These are phyloP conservation scores for slime mould (Dictyostelium discoideum) DNA, from an alignment of 78 protist genomes.

Conservation along the genomic window DNA sequence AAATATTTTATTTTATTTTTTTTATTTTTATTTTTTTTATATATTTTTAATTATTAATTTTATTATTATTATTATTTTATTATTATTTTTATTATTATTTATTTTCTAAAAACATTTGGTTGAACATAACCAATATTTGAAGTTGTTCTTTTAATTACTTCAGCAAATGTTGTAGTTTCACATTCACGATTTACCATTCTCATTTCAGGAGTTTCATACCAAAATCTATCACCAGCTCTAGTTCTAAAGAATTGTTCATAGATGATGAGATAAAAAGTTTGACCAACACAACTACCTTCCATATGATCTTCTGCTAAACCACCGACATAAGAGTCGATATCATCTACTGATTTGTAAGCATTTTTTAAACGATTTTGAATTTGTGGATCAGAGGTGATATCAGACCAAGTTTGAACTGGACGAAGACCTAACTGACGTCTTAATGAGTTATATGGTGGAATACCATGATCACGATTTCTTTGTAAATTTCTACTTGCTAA, in stretches of 20 bases:
- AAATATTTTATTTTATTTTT: neutral
- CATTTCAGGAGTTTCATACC: slow-evolving; percentile 49
- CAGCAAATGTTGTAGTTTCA: slow-evolving; percentile 20
- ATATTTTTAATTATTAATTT: neutral
- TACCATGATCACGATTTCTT: slow-evolving; percentile 81
- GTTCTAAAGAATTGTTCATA: slow-evolving; percentile 74
- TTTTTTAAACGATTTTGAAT: slow-evolving; percentile 18
- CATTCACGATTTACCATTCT: slow-evolving; percentile 27
- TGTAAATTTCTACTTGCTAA: slow-evolving; percentile 55
- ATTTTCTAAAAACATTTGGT: slow-evolving; percentile 1
- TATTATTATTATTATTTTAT: neutral
- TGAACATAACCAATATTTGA: slow-evolving; percentile 13
- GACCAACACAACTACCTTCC: slow-evolving; percentile 51
- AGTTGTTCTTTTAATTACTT: slow-evolving; percentile 47
- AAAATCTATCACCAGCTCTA: slow-evolving; percentile 69
- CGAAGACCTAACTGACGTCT: slow-evolving; percentile 38
- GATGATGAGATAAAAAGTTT: slow-evolving; percentile 60
- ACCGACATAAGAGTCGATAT: slow-evolving; percentile 53
- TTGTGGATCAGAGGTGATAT: neutral
- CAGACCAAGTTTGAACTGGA: slow-evolving; percentile 63
- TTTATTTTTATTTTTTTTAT: neutral
- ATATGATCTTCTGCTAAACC: slow-evolving; percentile 78
- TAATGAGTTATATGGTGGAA: slow-evolving; percentile 57
- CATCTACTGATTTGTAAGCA: slow-evolving; percentile 27
- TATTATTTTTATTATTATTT: neutral